These are phyloP conservation scores for Phlegmacium glaucopus DNA, from an alignment of 768 basidiomycete genomes.

Conservation along the genomic window DNA sequence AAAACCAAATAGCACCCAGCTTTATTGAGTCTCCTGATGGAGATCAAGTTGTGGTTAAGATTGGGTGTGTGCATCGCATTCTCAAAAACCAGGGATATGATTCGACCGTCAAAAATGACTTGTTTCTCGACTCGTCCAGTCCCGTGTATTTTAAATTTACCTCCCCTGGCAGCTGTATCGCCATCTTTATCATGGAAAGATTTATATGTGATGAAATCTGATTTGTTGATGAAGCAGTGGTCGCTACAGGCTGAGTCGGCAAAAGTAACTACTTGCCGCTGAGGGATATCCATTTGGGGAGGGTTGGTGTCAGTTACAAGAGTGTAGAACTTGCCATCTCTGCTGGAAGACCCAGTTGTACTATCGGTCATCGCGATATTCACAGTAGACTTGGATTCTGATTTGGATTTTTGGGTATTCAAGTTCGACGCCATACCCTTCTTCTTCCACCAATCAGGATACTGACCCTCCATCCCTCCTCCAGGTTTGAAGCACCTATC, in stretches of 20 bases:
- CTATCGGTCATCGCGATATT: conserved; percentile 1
- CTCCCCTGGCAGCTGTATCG: conserved; percentile 5
- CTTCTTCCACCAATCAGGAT: conserved; percentile 16
- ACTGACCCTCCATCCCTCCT: conserved; percentile 35
- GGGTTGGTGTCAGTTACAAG: too few relatives aligned
- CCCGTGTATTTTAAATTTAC: conserved; percentile 17
- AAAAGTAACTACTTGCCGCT: too few relatives aligned
- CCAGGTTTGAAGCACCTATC: conserved; percentile 24
- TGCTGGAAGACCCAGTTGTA: too few relatives aligned
- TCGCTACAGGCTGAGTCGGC: too few relatives aligned
- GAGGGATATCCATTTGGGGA: too few relatives aligned
- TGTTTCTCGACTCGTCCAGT: conserved; percentile 13
- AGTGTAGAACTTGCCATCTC: too few relatives aligned
- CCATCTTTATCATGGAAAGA: background rate
- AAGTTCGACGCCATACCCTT: background rate
- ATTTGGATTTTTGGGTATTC: background rate
- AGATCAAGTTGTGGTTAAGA: conserved; percentile 22
- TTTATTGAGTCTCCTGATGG: conserved; percentile 11
- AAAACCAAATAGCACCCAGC: conserved; percentile 12
- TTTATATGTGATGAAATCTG: too few relatives aligned
- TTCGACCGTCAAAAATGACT: conserved; percentile 2
- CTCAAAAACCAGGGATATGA: conserved; percentile 11
- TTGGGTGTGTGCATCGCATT: conserved; percentile 23
- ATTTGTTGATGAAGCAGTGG: too few relatives aligned
- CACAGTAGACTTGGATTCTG: background rate